Evolutionary conservation across 352 stramenopile species (phyloP).

Genomic region (Globisporangium paddicum): DNA sequence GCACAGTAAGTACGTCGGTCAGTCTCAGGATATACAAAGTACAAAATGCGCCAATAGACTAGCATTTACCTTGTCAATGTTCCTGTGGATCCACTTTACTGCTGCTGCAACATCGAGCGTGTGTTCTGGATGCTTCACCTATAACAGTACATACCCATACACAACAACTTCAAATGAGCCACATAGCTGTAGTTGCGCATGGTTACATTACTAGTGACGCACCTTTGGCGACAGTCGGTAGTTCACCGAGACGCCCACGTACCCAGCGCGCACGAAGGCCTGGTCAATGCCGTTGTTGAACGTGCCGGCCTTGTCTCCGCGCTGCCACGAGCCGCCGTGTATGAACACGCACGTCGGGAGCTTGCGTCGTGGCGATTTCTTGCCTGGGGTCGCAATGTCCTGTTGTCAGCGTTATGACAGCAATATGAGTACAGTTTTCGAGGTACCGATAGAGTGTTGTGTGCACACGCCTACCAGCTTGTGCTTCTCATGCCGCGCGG

Average conservation of each 20-base stretch:
- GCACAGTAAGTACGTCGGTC: not conserved
- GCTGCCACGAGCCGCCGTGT: slow-evolving; percentile 81
- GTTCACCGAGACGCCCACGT: slow-evolving; percentile 67
- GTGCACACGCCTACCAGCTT: slow-evolving; percentile 23
- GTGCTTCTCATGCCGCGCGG: slow-evolving; percentile 37
- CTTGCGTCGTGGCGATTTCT: slow-evolving; percentile 19
- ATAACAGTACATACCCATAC: not conserved
- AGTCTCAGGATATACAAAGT: not conserved
- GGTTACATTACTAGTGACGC: too few species aligned
- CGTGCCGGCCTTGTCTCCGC: slow-evolving; percentile 64
- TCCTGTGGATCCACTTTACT: slow-evolving; percentile 55
- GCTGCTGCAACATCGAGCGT: slow-evolving; percentile 54
- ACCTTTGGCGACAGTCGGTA: slow-evolving; percentile 81
- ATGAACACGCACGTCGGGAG: slow-evolving; percentile 76
- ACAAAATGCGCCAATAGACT: not conserved
- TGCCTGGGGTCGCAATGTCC: slow-evolving; percentile 59
- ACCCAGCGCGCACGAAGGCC: slow-evolving; percentile 48
- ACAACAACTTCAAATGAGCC: not conserved
- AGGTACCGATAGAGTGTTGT: not conserved
- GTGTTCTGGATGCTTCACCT: slow-evolving; percentile 63
- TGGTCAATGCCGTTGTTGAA: slow-evolving; percentile 64
- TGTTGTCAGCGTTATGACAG: slow-evolving; percentile 12
- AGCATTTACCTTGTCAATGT: slow-evolving; percentile 57
- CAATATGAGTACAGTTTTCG: not conserved
- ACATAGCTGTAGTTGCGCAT: too few species aligned